Percentiles rank a stretch among this genome's conserved stretches.
phyloP scores from a whole-genome alignment of 345 rosid species.

The Syzygium oleosum region DNA sequence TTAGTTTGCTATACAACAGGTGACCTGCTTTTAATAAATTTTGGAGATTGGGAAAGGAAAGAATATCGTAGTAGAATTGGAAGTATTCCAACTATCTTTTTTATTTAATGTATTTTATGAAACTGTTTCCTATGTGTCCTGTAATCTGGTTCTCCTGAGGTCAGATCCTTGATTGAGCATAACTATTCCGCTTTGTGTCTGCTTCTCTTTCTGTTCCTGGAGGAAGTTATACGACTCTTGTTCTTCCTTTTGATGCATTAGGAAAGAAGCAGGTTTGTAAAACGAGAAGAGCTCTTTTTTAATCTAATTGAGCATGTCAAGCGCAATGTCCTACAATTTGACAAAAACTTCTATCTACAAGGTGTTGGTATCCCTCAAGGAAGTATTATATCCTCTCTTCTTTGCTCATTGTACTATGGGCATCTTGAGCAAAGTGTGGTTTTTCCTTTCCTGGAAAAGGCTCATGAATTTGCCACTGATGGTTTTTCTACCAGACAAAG shows the following conservation, averaged over 20 bases:
- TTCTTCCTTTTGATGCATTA: slow-evolving; percentile 14
- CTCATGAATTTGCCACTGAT: slow-evolving; percentile 4
- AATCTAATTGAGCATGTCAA: slow-evolving; percentile 49
- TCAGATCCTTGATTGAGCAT: background rate
- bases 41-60: background rate
- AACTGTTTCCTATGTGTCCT: background rate
- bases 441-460: slow-evolving; percentile 51
- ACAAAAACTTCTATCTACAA: slow-evolving; percentile 50
- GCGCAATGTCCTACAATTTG: slow-evolving; percentile 45
- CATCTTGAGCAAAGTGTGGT: slow-evolving; percentile 62
- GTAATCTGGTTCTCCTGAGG: background rate
- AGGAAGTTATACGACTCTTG: background rate
- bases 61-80: background rate
- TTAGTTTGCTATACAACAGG: background rate
- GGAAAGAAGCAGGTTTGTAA: slow-evolving; percentile 23
- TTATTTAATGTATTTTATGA: background rate
- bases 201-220: background rate
- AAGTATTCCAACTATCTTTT: background rate
- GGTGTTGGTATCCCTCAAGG: slow-evolving; percentile 79
- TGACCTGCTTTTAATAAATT: background rate
- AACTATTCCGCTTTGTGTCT: background rate
- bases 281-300: slow-evolving; percentile 24
- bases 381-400: slow-evolving; percentile 57
- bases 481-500: slow-evolving; percentile 8
- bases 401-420: slow-evolving; percentile 78